Conservation (phyloP, 2,329 filamentous ascomycete species). For the Tolypocladium tundrense region DNA sequence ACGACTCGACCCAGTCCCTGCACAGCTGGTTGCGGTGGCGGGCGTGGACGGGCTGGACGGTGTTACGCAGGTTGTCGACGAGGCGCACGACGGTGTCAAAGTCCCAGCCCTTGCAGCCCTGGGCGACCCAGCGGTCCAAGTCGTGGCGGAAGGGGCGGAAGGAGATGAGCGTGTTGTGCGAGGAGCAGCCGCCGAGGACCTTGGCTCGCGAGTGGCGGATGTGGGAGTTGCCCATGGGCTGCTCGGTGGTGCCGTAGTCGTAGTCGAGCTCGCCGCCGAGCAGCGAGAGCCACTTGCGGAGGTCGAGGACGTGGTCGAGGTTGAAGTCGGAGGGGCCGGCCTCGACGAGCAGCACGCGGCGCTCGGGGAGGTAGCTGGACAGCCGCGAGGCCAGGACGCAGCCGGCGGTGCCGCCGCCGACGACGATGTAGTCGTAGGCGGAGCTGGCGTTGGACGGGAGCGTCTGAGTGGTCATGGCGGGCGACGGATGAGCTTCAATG, state of each 20-base stretch:
- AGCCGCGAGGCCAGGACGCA: slow-evolving; percentile 75
- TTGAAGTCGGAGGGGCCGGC: slow-evolving; percentile 82
- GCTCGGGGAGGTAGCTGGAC: slow-evolving; percentile 73
- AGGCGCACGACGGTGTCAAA: slow-evolving; percentile 77
- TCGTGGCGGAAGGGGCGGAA: slow-evolving; percentile 89
- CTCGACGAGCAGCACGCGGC: slow-evolving; percentile 74
- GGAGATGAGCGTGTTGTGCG: slow-evolving; percentile 88
- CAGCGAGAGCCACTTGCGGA: slow-evolving; percentile 78
- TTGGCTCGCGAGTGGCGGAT: slow-evolving; percentile 90
- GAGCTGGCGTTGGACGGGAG: slow-evolving; percentile 54
- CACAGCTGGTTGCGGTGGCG: slow-evolving; percentile 84
- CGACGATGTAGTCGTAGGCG: slow-evolving; percentile 74
- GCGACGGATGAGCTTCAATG: too few relatives aligned
- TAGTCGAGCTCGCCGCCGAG: slow-evolving; percentile 85
- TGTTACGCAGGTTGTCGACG: slow-evolving; percentile 77
- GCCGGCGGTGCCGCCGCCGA: slow-evolving; percentile 77
- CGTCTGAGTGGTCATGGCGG: slow-evolving; percentile 54
- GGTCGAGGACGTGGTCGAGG: slow-evolving; percentile 75
- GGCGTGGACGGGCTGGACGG: slow-evolving; percentile 78
- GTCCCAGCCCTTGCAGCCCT: slow-evolving; percentile 77
- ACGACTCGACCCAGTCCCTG: slow-evolving; percentile 79
- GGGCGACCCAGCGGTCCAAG: slow-evolving; percentile 69
- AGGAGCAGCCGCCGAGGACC: slow-evolving; percentile 85
- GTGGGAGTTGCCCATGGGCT: slow-evolving; percentile 84
- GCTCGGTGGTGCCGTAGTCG: slow-evolving; percentile 81